phyloP scores from a whole-genome alignment of 768 basidiomycete species.

The Termitomyces eurrhizus region DNA sequence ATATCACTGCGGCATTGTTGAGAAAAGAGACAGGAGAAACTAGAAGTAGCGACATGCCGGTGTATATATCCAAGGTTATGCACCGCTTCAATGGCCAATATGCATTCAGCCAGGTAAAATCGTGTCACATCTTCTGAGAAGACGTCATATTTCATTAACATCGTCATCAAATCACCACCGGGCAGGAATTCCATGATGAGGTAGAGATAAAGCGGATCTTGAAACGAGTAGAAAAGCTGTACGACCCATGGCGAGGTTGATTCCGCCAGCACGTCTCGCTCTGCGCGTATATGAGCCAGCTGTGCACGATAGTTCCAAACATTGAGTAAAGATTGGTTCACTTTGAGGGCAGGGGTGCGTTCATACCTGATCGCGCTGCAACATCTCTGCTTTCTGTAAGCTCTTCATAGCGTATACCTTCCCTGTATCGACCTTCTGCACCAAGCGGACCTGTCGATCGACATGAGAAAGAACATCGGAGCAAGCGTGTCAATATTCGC shows the following conservation, averaged over 20 bases:
- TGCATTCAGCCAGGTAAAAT: slow-evolving; percentile 99
- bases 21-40: not conserved
- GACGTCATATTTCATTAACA: slow-evolving; percentile 99
- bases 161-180: slow-evolving; percentile 99
- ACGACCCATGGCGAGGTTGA: slow-evolving; percentile 98
- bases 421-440: slow-evolving; percentile 95
- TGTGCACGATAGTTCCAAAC: slow-evolving; percentile 26
- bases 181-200: slow-evolving; percentile 87
- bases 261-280: slow-evolving; percentile 94
- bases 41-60: slow-evolving; percentile 51
- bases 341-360: not conserved
- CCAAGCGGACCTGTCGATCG: slow-evolving; percentile 71
- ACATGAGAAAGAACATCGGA: not conserved
- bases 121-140: slow-evolving; percentile 98
- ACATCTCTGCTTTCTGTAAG: slow-evolving; percentile 96
- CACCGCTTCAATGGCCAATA: slow-evolving; percentile 96
- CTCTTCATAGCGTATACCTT: slow-evolving; percentile 99
- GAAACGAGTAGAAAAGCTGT: slow-evolving; percentile 97
- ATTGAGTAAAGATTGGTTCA: not conserved
- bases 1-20: slow-evolving; percentile 1
- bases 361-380: slow-evolving; percentile 95
- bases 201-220: slow-evolving; percentile 93
- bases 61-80: slow-evolving; percentile 99
- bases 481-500: slow-evolving; percentile 14
- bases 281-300: slow-evolving; percentile 97